Base-by-base conservation (phyloP, 495 filamentous ascomycete genomes). In the Evansstolkia leycettana region DNA sequence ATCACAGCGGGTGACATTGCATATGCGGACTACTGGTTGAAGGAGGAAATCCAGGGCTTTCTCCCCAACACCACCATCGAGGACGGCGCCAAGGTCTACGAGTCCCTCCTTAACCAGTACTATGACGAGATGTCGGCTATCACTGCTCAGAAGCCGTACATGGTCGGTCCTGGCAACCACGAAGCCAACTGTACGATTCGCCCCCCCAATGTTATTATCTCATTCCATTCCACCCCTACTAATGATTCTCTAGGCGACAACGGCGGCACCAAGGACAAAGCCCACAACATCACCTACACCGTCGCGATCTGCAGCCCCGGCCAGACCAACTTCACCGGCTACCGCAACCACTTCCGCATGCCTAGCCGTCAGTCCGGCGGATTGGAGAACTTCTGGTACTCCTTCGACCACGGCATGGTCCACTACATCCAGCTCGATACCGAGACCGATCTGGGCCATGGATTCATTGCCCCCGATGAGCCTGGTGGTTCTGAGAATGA, bases 291-390 rank as follows among this genome's bases (percentile, higher is more conserved):
- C 10, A 62, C 65, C 1, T 54, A 57, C 33, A 54, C 61, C 0
- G 48, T 51, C 2, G 49, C 50, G 0, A 56, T 74, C 0, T 78
- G 74, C 48, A 59, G 64, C 0, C 51, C 62, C 3, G 73, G 71
- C 7, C 73, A 78, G 49, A 69, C 63, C 46, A 76, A 76, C 47
- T 76, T 76, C 43, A 76, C 71, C 10, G 72, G 72, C 36, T 74
- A 65, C 49, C 55, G 69, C 51, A 70, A 70, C 43, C 68, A 69
- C 8, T 76, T 69, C 46, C 63, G 62, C 12, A 73, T 75, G 68
- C 64, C 72, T 0, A 55, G 39, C 0, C 53, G 59, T 0, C 72
- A 73, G 38, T 31, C 53, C 0, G 73, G 68, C 0, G 55, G 51
- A 0, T 70, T 70, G 1, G 46, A 56, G 9, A 72, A 68, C 55